Percentiles rank a stretch among this genome's conserved stretches.
These are phyloP conservation scores for Voacanga thouarsii DNA, from an alignment of 257 asterid species.

Conservation along the genomic window DNA sequence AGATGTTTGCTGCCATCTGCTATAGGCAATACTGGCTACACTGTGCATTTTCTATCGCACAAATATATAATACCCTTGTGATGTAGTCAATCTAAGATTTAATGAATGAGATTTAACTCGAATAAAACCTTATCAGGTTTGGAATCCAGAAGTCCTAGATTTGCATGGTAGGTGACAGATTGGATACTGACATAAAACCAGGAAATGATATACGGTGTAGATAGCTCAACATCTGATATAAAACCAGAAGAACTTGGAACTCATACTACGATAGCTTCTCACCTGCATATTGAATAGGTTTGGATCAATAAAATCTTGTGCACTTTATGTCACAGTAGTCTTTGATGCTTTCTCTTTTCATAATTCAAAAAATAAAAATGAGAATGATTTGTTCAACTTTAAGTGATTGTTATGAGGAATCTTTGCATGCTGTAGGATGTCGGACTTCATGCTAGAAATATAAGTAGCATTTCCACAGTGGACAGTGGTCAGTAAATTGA, in stretches of 20 bases:
- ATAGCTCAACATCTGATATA: slow-evolving; percentile 29
- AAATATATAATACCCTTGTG: background rate
- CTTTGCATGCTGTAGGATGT: slow-evolving; percentile 49
- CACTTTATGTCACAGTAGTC: background rate
- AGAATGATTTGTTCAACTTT: background rate
- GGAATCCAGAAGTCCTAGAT: slow-evolving; percentile 83
- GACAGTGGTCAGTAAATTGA: slow-evolving; percentile 76
- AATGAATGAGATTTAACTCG: background rate
- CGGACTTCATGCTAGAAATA: slow-evolving; percentile 86
- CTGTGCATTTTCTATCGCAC: background rate
- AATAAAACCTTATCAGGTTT: slow-evolving; percentile 47
- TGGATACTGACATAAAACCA: slow-evolving; percentile 89
- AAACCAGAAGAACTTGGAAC: slow-evolving; percentile 37
- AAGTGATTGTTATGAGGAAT: background rate
- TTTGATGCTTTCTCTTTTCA: background rate
- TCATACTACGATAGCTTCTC: slow-evolving; percentile 37
- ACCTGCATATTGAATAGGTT: slow-evolving; percentile 42
- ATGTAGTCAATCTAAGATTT: background rate
- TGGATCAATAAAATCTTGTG: background rate
- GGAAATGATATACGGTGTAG: slow-evolving; percentile 32
- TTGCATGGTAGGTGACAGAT: slow-evolving; percentile 98
- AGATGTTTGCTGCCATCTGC: background rate
- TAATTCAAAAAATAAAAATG: background rate
- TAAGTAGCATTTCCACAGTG: slow-evolving; percentile 78
- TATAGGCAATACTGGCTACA: background rate